Base-by-base conservation (phyloP, 179 eudicot species). In the Beta macrorhiza region DNA sequence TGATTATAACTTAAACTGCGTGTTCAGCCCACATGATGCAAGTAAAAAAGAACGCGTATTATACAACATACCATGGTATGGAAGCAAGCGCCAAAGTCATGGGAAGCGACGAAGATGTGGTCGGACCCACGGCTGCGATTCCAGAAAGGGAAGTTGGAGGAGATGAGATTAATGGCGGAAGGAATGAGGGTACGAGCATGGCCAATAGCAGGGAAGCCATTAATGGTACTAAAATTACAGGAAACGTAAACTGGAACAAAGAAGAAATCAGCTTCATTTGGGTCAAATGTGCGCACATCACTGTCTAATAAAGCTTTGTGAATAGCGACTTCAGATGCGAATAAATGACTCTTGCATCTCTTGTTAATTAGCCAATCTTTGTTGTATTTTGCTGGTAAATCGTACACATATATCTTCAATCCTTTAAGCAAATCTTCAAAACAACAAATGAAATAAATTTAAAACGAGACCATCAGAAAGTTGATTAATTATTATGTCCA, bases 41-140 rank as follows among this genome's bases (percentile, higher is more conserved):
- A 37, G 42, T 37, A 37, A 37, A 37, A 3, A 37, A 37, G 42
- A 37, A 37, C 2, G 42, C 42, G 42, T 37, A 37, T 2, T 37
- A 3, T 29, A 29, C 14, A 56, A 11, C 19, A 63, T 57, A 93
- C 98, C 91, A 92, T 76, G 37, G 95, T 86, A 72, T 94, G 97
- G 57, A 94, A 94, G 58, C 98, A 94, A 17, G 98, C 85, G 42
- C 97, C 98, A 69, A 89, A 92, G 74, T 94, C 98, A 63, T 92
- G 98, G 22, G 95, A 89, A 19, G 93, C 98, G 29, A 92, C 93
- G 70, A 94, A 94, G 32, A 94, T 86, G 70, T 94, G 98, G 77
- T 94, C 97, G 0, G 90, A 75, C 1, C 96, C 97, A 0, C 25
- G 82, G 76, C 86, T 84, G 25, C 92, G 92, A 79, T 91, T 94